Conservation (phyloP, 495 filamentous ascomycete species). For the Neurospora sp. region DNA sequence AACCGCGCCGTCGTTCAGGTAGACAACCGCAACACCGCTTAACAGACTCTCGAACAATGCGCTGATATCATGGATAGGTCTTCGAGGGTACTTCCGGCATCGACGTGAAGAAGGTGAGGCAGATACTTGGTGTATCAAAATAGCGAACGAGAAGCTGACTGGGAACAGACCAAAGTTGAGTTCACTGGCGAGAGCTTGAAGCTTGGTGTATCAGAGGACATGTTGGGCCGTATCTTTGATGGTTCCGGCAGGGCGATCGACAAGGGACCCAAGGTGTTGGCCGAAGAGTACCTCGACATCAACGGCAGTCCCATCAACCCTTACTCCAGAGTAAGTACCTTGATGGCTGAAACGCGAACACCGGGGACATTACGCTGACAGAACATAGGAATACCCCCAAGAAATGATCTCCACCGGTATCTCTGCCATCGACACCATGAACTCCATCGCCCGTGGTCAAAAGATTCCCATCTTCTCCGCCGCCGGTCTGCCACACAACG, state of each 20-base stretch:
- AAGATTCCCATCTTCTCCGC: slow-evolving; percentile 99
- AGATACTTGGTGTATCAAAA: background rate
- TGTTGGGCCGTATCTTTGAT: slow-evolving; percentile 98
- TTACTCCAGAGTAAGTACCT: slow-evolving; percentile 69
- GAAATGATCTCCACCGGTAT: slow-evolving; percentile 99
- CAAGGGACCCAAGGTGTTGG: slow-evolving; percentile 96
- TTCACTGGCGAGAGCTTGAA: slow-evolving; percentile 96
- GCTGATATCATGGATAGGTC: slow-evolving; percentile 48
- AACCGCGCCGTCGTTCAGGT: slow-evolving; percentile 92
- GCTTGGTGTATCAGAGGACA: slow-evolving; percentile 97
- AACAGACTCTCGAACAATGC: background rate
- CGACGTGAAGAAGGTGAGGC: slow-evolving; percentile 88
- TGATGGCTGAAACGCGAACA: background rate
- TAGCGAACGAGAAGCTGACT: slow-evolving; percentile 5
- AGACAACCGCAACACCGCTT: slow-evolving; percentile 15
- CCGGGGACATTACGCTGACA: slow-evolving; percentile 7
- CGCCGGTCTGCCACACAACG: slow-evolving; percentile 95
- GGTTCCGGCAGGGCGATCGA: slow-evolving; percentile 95
- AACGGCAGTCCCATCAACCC: slow-evolving; percentile 99
- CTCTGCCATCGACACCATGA: slow-evolving; percentile 99
- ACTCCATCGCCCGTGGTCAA: slow-evolving; percentile 98
- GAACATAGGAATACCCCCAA: slow-evolving; percentile 79
- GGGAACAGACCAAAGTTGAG: slow-evolving; percentile 78
- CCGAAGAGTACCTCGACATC: slow-evolving; percentile 97
- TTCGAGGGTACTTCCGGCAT: slow-evolving; percentile 96